Base-by-base conservation (phyloP, 768 basidiomycete genomes). In the Tylopilus sp. region DNA sequence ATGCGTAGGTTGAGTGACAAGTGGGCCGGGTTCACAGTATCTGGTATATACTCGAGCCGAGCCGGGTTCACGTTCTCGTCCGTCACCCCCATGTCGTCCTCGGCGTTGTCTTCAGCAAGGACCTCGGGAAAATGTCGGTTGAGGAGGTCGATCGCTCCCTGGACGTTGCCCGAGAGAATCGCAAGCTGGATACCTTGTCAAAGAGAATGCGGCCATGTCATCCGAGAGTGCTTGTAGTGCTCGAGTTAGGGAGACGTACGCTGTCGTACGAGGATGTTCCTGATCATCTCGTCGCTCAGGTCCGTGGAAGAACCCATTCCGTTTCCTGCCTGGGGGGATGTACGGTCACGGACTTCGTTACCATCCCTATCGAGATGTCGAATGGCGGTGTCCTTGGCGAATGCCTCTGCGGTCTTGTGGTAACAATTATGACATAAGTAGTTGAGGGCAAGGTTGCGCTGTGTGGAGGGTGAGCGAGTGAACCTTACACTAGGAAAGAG, bases 1-100 rank as follows among this genome's bases (percentile, higher is more conserved):
- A 97, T 89, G 44, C 86, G 86, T 35, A 98, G 82, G 64, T 97
- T 94, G 54, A 98, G 78, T 17, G 75, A 73, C 47, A 95, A 76
- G 59, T 93, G 90, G 2, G 74, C 67, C n/a, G 92, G 86, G 42
- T 86, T 76, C 6, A 91, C 86, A 2, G 81, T 85, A 3, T 81
- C 71, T 22, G 80, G 71, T 20, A 79, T 66, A 56, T 81, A 86
- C 50, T 77, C 69, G 39, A 78, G 67, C 31, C 64, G 65, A 58
- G 72, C 35, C 58, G 69, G 53, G 60, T 72, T 52, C 47, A 49
- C 48, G 26, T 68, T 55, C 33, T 59, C 66, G 44, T 66, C 61
- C 6, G 54, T 52, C 15, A 56, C 31, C 20, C 56, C 56, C 50
- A 50, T 58, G 38, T 58, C 54, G 41, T 31, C 23, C n/a, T 53